Base-by-base conservation (phyloP, 139 green algal species). In the Chloropicon primus region DNA sequence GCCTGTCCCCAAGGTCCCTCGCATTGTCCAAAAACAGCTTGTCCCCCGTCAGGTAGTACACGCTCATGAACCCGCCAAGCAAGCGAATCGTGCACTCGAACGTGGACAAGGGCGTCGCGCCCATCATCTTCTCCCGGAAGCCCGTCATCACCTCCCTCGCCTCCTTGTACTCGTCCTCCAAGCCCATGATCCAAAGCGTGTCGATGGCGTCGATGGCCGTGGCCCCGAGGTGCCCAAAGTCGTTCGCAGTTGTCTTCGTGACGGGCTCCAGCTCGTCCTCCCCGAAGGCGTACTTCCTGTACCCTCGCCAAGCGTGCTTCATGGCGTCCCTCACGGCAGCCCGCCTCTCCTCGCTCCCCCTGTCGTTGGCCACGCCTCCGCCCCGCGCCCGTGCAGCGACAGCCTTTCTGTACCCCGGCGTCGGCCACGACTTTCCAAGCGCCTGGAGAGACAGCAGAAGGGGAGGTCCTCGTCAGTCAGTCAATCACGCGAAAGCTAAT, bases 81-180 rank as follows among this genome's bases (percentile, higher is more conserved):
- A 87, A 71, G 0, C 88, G 82, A 62, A 92, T 92, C 25, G 81
- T 89, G n/a, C 84, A 88, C 76, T 92, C 88, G 78, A 92, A 92
- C 10, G 88, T 82, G 22, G 73, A 85, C 2, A 76, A 80, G 2
- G 41, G 41, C 10, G 10, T 62, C 10, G 41, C 41, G 10, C 17
- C 41, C 41, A 62, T 62, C 41, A 62, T 62, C 41, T 86, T 83
- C 53, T 79, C 79, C 28, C 79, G 22, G 2, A 28, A 80, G 62
- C 88, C 76, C 72, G 92, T 89, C 71, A 79, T 74, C 24, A 93
- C 78, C 3, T 89, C 82, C 26, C 82, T 54, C 1, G 78, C 73
- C 1, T 92, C 79, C 87, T 84, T 90, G 54, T 84, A 62, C 41
- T 62, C 41, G 10, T 62, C 17, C 41, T 62, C 41, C 73, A 0